Evolutionary conservation across 2,329 filamentous ascomycete species (phyloP).

Genomic region (Cryphonectria japonica): DNA sequence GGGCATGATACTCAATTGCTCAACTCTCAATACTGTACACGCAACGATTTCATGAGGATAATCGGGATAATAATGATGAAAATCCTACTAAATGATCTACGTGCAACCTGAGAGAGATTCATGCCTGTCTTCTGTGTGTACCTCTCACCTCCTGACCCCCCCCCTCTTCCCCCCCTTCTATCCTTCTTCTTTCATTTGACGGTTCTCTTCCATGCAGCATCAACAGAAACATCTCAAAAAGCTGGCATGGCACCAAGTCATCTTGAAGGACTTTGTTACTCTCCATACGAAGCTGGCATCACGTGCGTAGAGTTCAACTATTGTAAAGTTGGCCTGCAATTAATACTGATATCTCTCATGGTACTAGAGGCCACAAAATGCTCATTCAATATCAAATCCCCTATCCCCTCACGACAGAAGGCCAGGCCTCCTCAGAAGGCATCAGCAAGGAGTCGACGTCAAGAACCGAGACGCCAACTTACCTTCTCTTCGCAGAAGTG

Average conservation of each 20-base stretch:
- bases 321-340: not conserved
- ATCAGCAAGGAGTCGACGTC: not conserved
- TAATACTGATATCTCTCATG: too few species aligned
- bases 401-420: not conserved
- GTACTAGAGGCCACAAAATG: too few species aligned
- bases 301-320: not conserved
- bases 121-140: not conserved
- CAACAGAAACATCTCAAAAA: not conserved
- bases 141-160: not conserved
- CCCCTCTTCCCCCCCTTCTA: not conserved
- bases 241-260: not conserved
- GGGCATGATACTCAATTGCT: slow-evolving; percentile 18
- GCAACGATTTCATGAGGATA: not conserved
- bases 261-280: not conserved
- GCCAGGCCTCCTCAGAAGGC: not conserved
- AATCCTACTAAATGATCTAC: too few species aligned
- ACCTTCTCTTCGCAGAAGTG: not conserved
- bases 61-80: not conserved
- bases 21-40: not conserved
- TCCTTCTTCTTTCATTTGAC: not conserved
- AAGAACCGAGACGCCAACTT: not conserved
- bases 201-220: not conserved
- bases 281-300: not conserved
- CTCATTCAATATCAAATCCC: not conserved
- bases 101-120: too few species aligned